These are phyloP conservation scores for Mollisiaceae sp. DNA, from an alignment of 2,329 filamentous ascomycete species.

Conservation along the genomic window DNA sequence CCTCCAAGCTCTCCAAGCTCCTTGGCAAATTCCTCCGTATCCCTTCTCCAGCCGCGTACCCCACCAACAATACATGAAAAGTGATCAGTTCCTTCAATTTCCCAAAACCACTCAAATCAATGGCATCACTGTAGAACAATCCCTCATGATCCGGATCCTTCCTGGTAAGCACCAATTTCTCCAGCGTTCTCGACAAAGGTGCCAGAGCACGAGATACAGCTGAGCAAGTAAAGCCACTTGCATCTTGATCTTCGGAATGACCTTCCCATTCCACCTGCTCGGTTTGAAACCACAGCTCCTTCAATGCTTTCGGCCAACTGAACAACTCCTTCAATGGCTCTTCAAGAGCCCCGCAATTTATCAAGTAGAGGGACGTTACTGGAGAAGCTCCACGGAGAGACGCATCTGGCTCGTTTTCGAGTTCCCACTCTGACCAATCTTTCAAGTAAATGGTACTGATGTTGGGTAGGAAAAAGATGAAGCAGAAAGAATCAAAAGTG, in stretches of 20 bases:
- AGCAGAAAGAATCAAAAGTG: neutral
- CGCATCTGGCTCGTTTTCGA: too few species aligned
- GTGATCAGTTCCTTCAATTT: neutral
- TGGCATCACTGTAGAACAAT: neutral
- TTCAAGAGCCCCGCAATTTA: neutral
- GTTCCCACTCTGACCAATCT: neutral
- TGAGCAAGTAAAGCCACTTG: neutral
- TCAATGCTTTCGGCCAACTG: neutral
- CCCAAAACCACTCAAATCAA: neutral
- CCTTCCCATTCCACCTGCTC: neutral
- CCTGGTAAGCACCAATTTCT: constrained; percentile 2
- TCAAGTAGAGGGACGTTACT: neutral
- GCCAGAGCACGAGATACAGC: neutral
- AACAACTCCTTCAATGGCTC: neutral
- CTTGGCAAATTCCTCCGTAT: neutral
- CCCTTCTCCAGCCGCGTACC: neutral
- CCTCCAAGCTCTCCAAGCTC: neutral
- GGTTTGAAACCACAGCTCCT: constrained; percentile 2
- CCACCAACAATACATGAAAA: neutral
- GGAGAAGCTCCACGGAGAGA: neutral
- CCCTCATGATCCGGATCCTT: neutral
- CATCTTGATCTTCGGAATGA: too few species aligned
- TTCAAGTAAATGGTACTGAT: neutral
- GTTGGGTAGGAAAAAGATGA: neutral
- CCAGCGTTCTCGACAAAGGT: neutral